Percentiles rank a stretch among this genome's conserved stretches.
phyloP scores from a whole-genome alignment of 1,139 yeast genomes.

The Debaryomyces nepalensis region DNA sequence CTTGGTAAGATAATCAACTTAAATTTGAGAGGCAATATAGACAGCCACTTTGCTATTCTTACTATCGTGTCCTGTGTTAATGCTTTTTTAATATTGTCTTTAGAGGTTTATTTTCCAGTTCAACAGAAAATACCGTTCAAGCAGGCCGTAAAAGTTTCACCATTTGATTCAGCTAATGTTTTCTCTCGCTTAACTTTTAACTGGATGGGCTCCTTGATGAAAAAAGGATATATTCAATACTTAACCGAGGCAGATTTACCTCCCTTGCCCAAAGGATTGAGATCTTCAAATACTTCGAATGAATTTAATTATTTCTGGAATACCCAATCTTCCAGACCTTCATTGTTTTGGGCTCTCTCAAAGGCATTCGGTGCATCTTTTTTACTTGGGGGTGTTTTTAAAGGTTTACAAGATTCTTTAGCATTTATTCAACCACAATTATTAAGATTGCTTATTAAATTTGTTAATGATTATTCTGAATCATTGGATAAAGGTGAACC shows the following conservation, averaged over 20 bases:
- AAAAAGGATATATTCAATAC: conserved; percentile 74
- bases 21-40: conserved; percentile 46
- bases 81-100: conserved; percentile 52
- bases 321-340: conserved; percentile 52
- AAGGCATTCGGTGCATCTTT: conserved; percentile 75
- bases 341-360: conserved; percentile 64
- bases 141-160: conserved; percentile 48
- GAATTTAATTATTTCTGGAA: conserved; percentile 68
- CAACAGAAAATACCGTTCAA: conserved; percentile 44
- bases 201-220: conserved; percentile 95
- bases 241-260: conserved; percentile 83
- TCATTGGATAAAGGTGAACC: conserved; percentile 39
- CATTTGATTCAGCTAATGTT: conserved; percentile 81
- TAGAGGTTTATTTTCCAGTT: conserved; percentile 58
- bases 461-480: conserved; percentile 76
- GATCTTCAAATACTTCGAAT: conserved; percentile 53
- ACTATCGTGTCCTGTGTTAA: conserved; percentile 54
- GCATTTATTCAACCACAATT: conserved; percentile 92
- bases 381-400: conserved; percentile 75
- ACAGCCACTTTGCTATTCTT: conserved; percentile 44
- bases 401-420: conserved; percentile 74
- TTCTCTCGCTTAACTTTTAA: conserved; percentile 80
- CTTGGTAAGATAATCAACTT: conserved; percentile 48
- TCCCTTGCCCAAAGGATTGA: conserved; percentile 69
- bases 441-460: conserved; percentile 71